Evolutionary conservation across 225 moss, liverwort and hornwort genomes (phyloP).

Genomic region (Antitrichia curtipendula): DNA sequence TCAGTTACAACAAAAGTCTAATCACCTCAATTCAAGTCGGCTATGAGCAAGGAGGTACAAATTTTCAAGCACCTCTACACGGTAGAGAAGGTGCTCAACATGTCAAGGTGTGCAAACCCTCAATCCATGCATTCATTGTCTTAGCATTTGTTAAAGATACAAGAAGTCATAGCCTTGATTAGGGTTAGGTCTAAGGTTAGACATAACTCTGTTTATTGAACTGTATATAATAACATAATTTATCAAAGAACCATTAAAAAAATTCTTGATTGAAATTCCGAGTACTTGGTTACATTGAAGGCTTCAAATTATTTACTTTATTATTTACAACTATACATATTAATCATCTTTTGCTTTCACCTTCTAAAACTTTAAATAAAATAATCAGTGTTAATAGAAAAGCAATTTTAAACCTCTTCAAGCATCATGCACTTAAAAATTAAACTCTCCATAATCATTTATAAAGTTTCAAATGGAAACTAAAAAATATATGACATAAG

Average conservation of each 20-base stretch:
- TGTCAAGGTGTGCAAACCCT: background rate
- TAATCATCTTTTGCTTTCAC: accelerated
- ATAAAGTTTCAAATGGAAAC: accelerated
- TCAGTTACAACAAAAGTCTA: background rate
- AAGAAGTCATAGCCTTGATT: too few relatives aligned
- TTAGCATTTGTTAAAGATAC: background rate
- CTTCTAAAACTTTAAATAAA: accelerated
- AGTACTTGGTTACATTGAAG: accelerated
- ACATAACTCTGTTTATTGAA: too few relatives aligned
- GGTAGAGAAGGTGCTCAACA: background rate
- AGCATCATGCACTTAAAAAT: accelerated
- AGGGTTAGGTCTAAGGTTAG: background rate
- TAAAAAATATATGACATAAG: too few relatives aligned
- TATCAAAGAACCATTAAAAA: background rate
- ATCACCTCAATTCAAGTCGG: background rate
- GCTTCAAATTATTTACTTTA: background rate
- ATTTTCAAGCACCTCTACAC: background rate
- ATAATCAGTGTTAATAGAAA: too few relatives aligned
- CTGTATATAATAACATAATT: background rate
- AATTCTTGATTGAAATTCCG: background rate
- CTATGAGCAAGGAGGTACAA: background rate
- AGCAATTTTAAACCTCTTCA: background rate
- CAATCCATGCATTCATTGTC: background rate
- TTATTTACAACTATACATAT: background rate
- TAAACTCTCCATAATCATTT: background rate